Base-by-base conservation (phyloP, 176 grass and related monocot species). In the Carex kokanica region DNA sequence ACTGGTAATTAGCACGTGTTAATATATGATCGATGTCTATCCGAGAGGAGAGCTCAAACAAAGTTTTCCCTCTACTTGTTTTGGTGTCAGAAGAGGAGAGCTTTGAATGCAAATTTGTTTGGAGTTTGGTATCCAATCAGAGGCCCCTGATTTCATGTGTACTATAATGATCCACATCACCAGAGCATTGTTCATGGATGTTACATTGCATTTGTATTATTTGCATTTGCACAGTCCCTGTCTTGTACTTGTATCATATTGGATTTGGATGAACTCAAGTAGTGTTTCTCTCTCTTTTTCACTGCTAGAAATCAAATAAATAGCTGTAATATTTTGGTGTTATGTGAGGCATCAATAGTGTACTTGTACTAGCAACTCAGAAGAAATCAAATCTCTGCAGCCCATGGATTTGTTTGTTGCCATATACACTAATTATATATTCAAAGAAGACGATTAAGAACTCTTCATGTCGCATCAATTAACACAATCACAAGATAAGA, bases 151-250 rank as follows among this genome's bases (percentile, higher is more conserved):
- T 51, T 15, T 25, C 41, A 8, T 51, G 70, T 74, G 70, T 74
- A 74, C 70, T 52, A 14, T 25, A 74, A 74, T 74, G 70, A 14
- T 74, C 41, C 70, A 74, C 70, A 74, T 74, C 10, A 51, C 43
- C 69, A 51, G 1, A 38, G 36, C 69, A 73, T 73, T 73, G 41
- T 73, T 23, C n/a, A 73, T 73, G 3, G 69, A 73, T 73, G 69
- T 73, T 24, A 73, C 64, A 5, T 68, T 68, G 6, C 64, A 68
- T 68, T 69, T 69, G 41, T 43, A 8, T 43, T 43, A 43, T 43
- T 43, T 43, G 9, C 45, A 49, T 49, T 49, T 49, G 12, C 45
- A 10, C 45, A 49, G 45, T 49, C 9, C 45, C 45, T 2, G 10
- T 49, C 9, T 43, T 43, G 43, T 47, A 47, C 43, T 10, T 43